These are phyloP conservation scores for Canavalia gladiata DNA, from an alignment of 306 rosid genomes.

Conservation along the genomic window DNA sequence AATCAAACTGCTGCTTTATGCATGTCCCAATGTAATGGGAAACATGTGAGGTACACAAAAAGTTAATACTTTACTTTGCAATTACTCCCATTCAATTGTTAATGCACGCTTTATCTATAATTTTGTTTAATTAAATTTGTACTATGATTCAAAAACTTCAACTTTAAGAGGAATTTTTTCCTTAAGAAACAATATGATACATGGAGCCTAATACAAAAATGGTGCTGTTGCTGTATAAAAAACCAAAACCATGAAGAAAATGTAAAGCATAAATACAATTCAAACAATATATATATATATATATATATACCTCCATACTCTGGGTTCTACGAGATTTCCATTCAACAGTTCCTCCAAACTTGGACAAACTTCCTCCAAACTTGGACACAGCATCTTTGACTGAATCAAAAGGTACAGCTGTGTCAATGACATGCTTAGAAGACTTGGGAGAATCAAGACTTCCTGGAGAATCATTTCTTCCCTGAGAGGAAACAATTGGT, in stretches of 20 bases:
- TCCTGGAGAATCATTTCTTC: neutral
- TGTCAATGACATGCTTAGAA: slow-evolving; percentile 48
- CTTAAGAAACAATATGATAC: no score
- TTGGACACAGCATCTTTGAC: slow-evolving; percentile 58
- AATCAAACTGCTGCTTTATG: neutral
- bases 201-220: no score
- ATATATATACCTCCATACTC: slow-evolving; percentile 42
- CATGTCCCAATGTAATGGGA: neutral
- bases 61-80: neutral
- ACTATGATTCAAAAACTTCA: no score
- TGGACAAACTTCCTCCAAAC: slow-evolving; percentile 55
- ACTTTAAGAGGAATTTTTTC: no score
- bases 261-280: neutral
- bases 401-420: slow-evolving; percentile 56
- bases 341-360: slow-evolving; percentile 56
- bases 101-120: neutral
- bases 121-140: no score
- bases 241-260: neutral
- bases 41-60: neutral
- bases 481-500: slow-evolving; percentile 1
- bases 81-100: neutral
- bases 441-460: neutral
- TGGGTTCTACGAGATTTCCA: slow-evolving; percentile 55
- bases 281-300: slow-evolving; percentile 1
- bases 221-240: neutral